Evolutionary conservation across 176 grass and related monocot species (phyloP).

Genomic region (Triticum urartu): DNA sequence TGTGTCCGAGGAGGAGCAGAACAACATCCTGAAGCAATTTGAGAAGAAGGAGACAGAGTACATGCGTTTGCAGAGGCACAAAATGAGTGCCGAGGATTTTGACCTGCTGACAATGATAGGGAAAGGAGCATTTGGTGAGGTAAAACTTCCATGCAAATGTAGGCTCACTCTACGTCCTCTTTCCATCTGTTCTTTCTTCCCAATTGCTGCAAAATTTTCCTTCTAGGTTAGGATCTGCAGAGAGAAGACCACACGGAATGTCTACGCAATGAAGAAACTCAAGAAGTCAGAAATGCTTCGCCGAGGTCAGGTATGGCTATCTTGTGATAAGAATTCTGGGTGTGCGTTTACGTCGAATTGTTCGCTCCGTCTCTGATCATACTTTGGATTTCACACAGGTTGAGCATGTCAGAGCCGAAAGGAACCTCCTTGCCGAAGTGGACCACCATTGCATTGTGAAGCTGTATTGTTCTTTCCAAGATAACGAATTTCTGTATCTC

Average conservation of each 20-base stretch:
- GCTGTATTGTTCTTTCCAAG: conserved; percentile 94
- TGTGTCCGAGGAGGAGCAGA: conserved; percentile 83
- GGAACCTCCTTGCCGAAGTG: conserved; percentile 97
- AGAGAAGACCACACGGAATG: conserved; percentile 81
- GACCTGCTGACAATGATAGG: conserved; percentile 95
- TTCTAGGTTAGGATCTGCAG: conserved; percentile 92
- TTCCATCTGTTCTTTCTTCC: neutral
- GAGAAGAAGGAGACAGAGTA: conserved; percentile 98
- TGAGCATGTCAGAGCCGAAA: conserved; percentile 99
- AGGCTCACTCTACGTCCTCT: neutral
- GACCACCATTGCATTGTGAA: conserved; percentile 97
- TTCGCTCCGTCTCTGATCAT: neutral
- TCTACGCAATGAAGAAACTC: conserved; percentile 99
- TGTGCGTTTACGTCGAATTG: neutral
- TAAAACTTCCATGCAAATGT: conserved; percentile 41
- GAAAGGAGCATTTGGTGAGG: conserved; percentile 99
- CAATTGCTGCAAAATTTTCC: conserved; percentile 9
- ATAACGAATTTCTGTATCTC: conserved; percentile 85
- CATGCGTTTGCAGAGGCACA: conserved; percentile 96
- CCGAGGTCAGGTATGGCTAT: conserved; percentile 71
- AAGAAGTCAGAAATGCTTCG: conserved; percentile 99
- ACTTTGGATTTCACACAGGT: conserved; percentile 46
- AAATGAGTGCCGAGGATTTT: conserved; percentile 97
- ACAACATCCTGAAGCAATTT: conserved; percentile 85
- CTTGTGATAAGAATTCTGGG: conserved; percentile 15